phyloP scores from a whole-genome alignment of 805 yeast species.

The Saccharomyces jurei region DNA sequence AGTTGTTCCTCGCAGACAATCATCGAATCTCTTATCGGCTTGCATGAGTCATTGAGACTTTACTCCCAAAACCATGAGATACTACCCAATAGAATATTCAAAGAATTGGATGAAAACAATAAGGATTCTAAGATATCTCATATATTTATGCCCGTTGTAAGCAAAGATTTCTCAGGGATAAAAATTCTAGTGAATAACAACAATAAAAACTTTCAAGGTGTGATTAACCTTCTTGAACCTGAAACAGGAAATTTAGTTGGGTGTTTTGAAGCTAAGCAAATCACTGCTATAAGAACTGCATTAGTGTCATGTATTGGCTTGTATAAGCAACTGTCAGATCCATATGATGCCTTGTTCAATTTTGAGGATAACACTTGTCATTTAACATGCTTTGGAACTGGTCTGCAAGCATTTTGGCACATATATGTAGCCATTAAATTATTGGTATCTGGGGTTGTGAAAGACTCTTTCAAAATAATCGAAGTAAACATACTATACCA shows the following conservation, averaged over 20 bases:
- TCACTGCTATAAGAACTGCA: slow-evolving; percentile 65
- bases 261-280: slow-evolving; percentile 46
- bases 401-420: slow-evolving; percentile 63
- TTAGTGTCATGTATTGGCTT: slow-evolving; percentile 38
- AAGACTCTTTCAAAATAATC: slow-evolving; percentile 20
- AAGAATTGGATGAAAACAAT: slow-evolving; percentile 24
- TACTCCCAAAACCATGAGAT: slow-evolving; percentile 38
- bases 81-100: slow-evolving; percentile 49
- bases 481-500: slow-evolving; percentile 35
- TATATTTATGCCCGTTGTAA: slow-evolving; percentile 60
- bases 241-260: slow-evolving; percentile 45
- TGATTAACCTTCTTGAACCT: slow-evolving; percentile 43
- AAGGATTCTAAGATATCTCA: slow-evolving; percentile 29
- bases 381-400: slow-evolving; percentile 48
- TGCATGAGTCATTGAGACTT: slow-evolving; percentile 32
- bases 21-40: slow-evolving; percentile 4
- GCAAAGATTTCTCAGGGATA: slow-evolving; percentile 45
- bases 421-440: slow-evolving; percentile 14
- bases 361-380: slow-evolving; percentile 11
- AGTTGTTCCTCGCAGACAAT: slow-evolving; percentile 3
- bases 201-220: slow-evolving; percentile 50
- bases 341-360: slow-evolving; percentile 21
- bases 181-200: slow-evolving; percentile 44
- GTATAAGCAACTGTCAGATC: slow-evolving; percentile 18
- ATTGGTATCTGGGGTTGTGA: slow-evolving; percentile 4